Evolutionary conservation across 768 basidiomycete genomes (phyloP), one percentile per base, ranked within the genome.

Genomic region (Amanita fuliginea): DNA sequence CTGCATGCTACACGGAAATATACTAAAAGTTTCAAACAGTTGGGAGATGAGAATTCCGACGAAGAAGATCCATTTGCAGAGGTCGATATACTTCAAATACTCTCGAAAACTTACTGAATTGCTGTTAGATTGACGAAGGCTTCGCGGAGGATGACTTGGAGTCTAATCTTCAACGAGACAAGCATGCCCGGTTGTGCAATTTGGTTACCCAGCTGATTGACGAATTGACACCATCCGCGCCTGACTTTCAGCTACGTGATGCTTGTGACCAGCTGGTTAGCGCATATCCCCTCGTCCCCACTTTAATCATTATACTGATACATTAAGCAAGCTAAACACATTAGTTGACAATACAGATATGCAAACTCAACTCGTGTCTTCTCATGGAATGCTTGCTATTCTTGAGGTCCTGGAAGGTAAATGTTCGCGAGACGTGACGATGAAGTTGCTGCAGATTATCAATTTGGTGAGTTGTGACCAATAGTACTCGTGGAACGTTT

Each of bases 1-100:
- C 19, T 44, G 11, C 37, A 32, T 10, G 34, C 43, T 18, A 21
- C 14, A 30, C 44, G n/a, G 22, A 24, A 9, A 28, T 30, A 51
- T 32, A 21, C 48, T n/a, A 46, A 41, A 33, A 46, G 28, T 48
- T 30, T 50, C 42, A 46, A 16, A n/a, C 53, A 86, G 82, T 66
- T 86, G 47, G 83, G 83, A 7, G 90, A 90, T 39, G 88, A 86
- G 26, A 78, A 86, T 30, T 80, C 78, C 2, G 92, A 95, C 51
- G 93, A 95, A 46, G 89, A 92, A 47, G 93, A 99, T 70, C 95
- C 96, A 1, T 99, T 99, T 57, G 93, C 95, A 2, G 90, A 93
- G 71, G 90, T 89, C 56, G 7, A 35, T 19, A 51, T 13, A 30
- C 30, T 11, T 42, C 24, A 10, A 8, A n/a, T 41, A 13, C 11